A percentile compares a stretch with the other conserved stretches of the same genome.
Conservation (phyloP, 352 stramenopile genomes). For the Phytophthora aleatoria region DNA sequence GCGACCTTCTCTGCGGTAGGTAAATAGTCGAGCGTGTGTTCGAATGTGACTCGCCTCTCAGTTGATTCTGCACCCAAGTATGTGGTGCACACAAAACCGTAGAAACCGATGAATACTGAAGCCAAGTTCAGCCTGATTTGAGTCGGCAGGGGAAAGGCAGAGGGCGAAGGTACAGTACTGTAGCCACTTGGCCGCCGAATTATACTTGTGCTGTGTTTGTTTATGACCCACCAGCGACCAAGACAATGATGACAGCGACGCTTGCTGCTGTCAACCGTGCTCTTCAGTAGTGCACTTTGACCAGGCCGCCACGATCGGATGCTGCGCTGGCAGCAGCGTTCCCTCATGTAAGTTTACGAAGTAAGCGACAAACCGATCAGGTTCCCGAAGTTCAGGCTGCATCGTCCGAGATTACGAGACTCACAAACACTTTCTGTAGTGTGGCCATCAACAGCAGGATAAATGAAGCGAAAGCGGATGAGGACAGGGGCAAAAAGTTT, state of each 20-base stretch:
- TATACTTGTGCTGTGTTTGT: neutral
- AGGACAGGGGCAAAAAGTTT: conserved; percentile 11
- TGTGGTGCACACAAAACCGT: conserved; percentile 12
- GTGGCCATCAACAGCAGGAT: neutral
- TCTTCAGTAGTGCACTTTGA: neutral
- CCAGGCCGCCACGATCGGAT: neutral
- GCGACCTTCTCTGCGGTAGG: neutral
- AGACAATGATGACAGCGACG: conserved; percentile 8
- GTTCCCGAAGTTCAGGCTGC: neutral
- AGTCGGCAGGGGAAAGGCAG: neutral
- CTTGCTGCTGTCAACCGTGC: neutral
- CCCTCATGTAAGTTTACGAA: too few species aligned
- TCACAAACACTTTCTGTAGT: too few species aligned
- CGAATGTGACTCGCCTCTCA: conserved; percentile 13
- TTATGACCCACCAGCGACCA: conserved; percentile 5
- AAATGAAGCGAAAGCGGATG: neutral
- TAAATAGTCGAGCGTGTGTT: conserved; percentile 2
- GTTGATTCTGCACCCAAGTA: conserved; percentile 15
- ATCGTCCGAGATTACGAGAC: neutral
- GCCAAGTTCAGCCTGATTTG: conserved; percentile 19
- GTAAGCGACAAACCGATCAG: conserved; percentile 7
- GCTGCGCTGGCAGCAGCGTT: too few species aligned
- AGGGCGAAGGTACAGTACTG: conserved; percentile 2
- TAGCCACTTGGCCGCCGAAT: conserved; percentile 6
- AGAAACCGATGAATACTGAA: conserved; percentile 8